Evolutionary conservation across 768 basidiomycete species (phyloP).

Genomic region (Collybiopsis confluens): DNA sequence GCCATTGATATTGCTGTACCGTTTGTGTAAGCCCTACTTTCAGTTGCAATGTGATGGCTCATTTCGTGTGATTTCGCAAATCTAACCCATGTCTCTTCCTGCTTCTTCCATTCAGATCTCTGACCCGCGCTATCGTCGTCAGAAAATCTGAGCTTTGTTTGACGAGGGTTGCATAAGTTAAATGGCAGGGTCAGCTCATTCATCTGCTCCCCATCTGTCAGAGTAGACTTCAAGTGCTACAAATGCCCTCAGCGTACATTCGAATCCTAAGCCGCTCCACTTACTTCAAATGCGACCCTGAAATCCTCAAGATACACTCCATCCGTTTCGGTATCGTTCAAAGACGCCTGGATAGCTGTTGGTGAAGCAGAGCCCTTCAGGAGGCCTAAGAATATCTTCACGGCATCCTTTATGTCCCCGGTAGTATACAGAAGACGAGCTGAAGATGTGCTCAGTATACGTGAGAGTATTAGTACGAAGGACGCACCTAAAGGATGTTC

Average conservation of each 20-base stretch:
- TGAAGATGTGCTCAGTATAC: constrained; percentile 7
- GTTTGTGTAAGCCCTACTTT: constrained; percentile 57
- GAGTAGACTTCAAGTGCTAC: not conserved
- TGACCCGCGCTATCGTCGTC: constrained; percentile 44
- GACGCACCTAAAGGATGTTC: constrained; percentile 72
- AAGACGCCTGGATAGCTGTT: constrained; percentile 4
- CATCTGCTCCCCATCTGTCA: not conserved
- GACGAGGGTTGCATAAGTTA: constrained; percentile 54
- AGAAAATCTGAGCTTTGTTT: constrained; percentile 55
- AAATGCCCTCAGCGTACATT: constrained; percentile 2
- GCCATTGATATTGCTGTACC: constrained; percentile 45
- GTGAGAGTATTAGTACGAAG: not conserved
- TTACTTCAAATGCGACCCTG: constrained; percentile 76
- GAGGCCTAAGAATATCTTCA: constrained; percentile 71
- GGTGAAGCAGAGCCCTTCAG: constrained; percentile 42
- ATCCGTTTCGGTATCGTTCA: constrained; percentile 40
- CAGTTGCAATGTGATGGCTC: constrained; percentile 47
- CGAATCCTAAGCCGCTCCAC: constrained; percentile 12
- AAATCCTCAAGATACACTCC: constrained; percentile 86
- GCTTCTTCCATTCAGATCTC: constrained; percentile 51
- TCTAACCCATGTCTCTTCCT: constrained; percentile 60
- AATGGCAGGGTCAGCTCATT: constrained; percentile 58
- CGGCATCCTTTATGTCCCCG: constrained; percentile 77
- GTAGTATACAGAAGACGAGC: constrained; percentile 87
- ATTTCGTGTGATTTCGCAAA: constrained; percentile 56